Percentiles rank a stretch among this genome's conserved stretches.
Evolutionary conservation across 192 early-diverging fungal genomes (phyloP).

Genomic region (Dissophora ornata): DNA sequence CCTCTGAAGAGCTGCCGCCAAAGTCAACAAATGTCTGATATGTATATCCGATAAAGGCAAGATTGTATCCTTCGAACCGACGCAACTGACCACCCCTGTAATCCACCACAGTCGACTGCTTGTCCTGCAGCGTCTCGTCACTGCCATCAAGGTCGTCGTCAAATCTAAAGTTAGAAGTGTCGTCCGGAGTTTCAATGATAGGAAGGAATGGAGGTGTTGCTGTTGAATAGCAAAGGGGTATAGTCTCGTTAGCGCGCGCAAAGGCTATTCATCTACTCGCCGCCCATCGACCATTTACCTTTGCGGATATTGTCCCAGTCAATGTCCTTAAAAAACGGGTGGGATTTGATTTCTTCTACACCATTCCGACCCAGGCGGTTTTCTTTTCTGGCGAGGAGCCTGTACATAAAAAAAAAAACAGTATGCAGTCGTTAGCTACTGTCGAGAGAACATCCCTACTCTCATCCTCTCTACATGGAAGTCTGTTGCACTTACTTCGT

Average conservation of each 20-base stretch:
- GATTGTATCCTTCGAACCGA: constrained; percentile 79
- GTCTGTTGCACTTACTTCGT: constrained; percentile 18
- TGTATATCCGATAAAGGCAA: constrained; percentile 91
- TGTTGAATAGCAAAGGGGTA: neutral
- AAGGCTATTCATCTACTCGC: too few species aligned
- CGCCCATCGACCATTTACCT: too few species aligned
- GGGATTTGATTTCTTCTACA: constrained; percentile 69
- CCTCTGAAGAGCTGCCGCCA: neutral
- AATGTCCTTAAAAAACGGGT: constrained; percentile 74
- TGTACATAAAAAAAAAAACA: too few species aligned
- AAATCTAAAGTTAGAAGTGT: constrained; percentile 90
- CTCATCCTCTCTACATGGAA: too few species aligned
- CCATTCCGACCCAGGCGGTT: constrained; percentile 75
- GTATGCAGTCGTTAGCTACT: too few species aligned
- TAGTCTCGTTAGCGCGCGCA: too few species aligned
- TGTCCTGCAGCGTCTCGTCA: constrained; percentile 53
- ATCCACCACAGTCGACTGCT: constrained; percentile 57
- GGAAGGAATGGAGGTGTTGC: constrained; percentile 87
- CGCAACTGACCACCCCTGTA: constrained; percentile 58
- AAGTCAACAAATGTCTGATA: constrained; percentile 62
- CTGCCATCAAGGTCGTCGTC: constrained; percentile 77
- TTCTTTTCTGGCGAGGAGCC: constrained; percentile 79
- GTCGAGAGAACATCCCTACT: too few species aligned
- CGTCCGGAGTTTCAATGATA: constrained; percentile 84
- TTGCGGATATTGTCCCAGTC: constrained; percentile 69